Base-by-base conservation (phyloP, 176 grass and related monocot species). In the Tillandsia fasciculata region DNA sequence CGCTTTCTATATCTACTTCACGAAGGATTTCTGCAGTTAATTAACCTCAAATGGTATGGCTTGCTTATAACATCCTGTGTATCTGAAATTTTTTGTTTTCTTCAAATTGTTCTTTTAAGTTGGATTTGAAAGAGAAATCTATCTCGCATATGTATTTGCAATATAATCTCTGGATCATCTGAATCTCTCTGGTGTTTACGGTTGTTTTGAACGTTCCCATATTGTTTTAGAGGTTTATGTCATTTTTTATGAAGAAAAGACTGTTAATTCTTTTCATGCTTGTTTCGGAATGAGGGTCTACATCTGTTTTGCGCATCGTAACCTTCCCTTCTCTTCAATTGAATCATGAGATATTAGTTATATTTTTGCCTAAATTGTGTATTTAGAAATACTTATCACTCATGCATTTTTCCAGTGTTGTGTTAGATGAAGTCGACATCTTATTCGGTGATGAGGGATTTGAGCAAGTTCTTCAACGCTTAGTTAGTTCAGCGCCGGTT, bases 351-450 rank as follows among this genome's bases (percentile, higher is more conserved):
- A 14, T 11, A 26, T 66, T 15, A 9, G 53, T 33, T 20, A 27
- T 53, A 47, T 15, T 65, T 49, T 26, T 58, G 11, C 49, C 15
- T 77, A 51, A 80, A 6, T 59, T 59, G 54, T 59, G 18, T 20
- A 33, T 48, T 27, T 28, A 66, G 29, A 15, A 42, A 6, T 33
- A 13, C 29, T 66, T 4, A 10, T 27, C 29, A 26, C 68, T 61
- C 10, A 77, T 77, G 26, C 49, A 50, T 74, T 47, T 59, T 64
- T 75, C 48, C 74, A 92, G 93, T 87, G 78, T 91, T 59, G 88
- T 96, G 69, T 70, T 96, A 64, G 93, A 96, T 82, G 93, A 96
- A 64, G 93, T 92, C 13, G 93, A 96, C 66, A 87, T 96, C 64
- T 79, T 96, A 76, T 96, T 89, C 26, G 82, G 83, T n/a, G 86